These are phyloP conservation scores for Sordariomycetes sp. DNA, from an alignment of 2,329 filamentous ascomycete genomes.

Conservation along the genomic window DNA sequence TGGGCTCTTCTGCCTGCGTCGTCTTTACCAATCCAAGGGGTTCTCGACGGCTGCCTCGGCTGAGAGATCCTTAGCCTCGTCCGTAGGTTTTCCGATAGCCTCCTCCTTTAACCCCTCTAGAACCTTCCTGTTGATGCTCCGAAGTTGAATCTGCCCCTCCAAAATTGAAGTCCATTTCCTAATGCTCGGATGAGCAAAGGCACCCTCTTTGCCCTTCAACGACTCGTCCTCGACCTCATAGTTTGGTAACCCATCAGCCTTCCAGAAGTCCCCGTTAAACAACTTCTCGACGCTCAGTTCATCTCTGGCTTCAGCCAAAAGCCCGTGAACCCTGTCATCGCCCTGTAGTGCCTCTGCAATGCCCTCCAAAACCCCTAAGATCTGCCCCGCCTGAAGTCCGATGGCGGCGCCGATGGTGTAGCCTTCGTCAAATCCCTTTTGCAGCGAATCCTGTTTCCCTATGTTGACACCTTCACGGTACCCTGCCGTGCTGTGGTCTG, in stretches of 20 bases:
- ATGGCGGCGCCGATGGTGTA: constrained; percentile 77
- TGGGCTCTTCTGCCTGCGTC: too few species aligned
- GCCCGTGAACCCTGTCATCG: constrained; percentile 12
- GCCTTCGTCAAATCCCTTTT: constrained; percentile 86
- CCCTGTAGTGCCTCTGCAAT: constrained; percentile 40
- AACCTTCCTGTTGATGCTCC: constrained; percentile 22
- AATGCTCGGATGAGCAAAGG: constrained; percentile 52
- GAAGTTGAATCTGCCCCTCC: constrained; percentile 19
- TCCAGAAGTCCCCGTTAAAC: constrained; percentile 59
- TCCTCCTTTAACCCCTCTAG: constrained; percentile 20
- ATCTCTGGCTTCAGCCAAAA: constrained; percentile 39
- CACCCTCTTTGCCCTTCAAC: constrained; percentile 29
- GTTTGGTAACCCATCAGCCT: constrained; percentile 61
- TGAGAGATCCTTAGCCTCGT: constrained; percentile 2
- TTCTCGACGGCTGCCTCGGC: constrained; percentile 16
- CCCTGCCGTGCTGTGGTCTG: constrained; percentile 72
- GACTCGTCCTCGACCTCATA: constrained; percentile 40
- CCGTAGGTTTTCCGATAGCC: constrained; percentile 15
- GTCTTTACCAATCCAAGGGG: constrained; percentile 27
- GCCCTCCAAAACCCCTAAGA: constrained; percentile 72
- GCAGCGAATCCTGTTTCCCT: constrained; percentile 69
- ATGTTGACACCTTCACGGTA: constrained; percentile 80
- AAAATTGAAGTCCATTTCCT: constrained; percentile 44
- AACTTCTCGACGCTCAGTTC: constrained; percentile 55
- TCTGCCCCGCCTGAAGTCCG: constrained; percentile 62